These are phyloP conservation scores for Penicillium arizonense DNA, from an alignment of 495 filamentous ascomycete species.

Conservation along the genomic window DNA sequence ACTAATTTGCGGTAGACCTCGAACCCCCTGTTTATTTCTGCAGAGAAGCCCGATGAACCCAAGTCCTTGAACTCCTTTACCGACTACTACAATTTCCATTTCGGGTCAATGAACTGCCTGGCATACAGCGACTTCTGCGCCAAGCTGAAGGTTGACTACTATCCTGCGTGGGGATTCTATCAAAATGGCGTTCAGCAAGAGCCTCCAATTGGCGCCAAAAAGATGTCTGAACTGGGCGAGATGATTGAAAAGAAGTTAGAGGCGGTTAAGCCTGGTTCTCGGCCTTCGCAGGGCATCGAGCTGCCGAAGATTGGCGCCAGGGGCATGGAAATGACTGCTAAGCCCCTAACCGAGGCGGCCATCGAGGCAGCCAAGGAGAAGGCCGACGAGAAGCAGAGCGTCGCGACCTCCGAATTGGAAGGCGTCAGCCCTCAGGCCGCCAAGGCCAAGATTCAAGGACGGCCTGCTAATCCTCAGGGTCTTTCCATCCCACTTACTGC, in stretches of 20 bases:
- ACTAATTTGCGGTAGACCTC: constrained; percentile 58
- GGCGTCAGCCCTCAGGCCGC: constrained; percentile 21
- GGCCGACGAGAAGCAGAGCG: constrained; percentile 8
- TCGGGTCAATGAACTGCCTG: constrained; percentile 80
- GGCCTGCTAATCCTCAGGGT: constrained; percentile 70
- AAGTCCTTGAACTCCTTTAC: constrained; percentile 62
- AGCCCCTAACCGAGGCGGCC: constrained; percentile 36
- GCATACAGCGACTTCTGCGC: constrained; percentile 73
- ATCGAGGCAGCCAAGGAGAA: constrained; percentile 43
- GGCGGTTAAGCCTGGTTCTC: constrained; percentile 71
- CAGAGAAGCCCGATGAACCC: constrained; percentile 40
- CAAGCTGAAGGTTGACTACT: constrained; percentile 61
- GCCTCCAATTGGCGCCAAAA: constrained; percentile 56
- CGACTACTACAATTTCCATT: constrained; percentile 85
- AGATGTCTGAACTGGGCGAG: constrained; percentile 57
- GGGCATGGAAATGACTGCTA: constrained; percentile 44
- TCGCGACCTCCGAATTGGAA: constrained; percentile 26
- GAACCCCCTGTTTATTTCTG: constrained; percentile 55
- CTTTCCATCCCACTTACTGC: constrained; percentile 71
- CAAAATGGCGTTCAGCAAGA: constrained; percentile 73
- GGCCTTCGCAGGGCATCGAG: constrained; percentile 60
- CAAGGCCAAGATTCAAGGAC: constrained; percentile 40
- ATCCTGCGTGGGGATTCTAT: constrained; percentile 75
- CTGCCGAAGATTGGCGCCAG: constrained; percentile 59
- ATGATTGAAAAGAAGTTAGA: constrained; percentile 80